Conservation (phyloP, 2,329 filamentous ascomycete species). For the Amylocarpus encephaloides region DNA sequence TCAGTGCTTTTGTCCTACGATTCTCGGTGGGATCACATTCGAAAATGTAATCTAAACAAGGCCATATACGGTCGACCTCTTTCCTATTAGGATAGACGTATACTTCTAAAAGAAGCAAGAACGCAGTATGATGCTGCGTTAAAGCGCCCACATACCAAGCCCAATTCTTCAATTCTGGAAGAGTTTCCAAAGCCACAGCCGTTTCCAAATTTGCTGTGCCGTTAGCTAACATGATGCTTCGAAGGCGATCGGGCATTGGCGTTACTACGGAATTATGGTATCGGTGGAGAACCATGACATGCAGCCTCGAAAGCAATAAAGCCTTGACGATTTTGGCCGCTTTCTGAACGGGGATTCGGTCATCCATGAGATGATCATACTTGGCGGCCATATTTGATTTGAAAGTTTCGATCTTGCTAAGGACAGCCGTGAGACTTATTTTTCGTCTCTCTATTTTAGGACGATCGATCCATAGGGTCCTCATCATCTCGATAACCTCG, state of each 20-base stretch:
- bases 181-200: constrained; percentile 47
- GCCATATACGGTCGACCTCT: constrained; percentile 62
- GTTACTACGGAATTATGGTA: constrained; percentile 44
- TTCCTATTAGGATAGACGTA: constrained; percentile 40
- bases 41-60: constrained; percentile 66
- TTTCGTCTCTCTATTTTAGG: constrained; percentile 56
- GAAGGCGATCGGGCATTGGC: constrained; percentile 54
- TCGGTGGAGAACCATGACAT: constrained; percentile 62
- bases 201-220: constrained; percentile 49
- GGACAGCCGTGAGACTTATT: constrained; percentile 54
- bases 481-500: constrained; percentile 67
- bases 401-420: constrained; percentile 65
- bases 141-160: constrained; percentile 66
- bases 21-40: constrained; percentile 47
- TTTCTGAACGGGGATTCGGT: constrained; percentile 52
- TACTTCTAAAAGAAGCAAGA: constrained; percentile 63
- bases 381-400: constrained; percentile 56
- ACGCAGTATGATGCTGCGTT: constrained; percentile 65
- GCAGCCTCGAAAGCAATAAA: constrained; percentile 55
- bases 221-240: constrained; percentile 56
- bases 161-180: constrained; percentile 50
- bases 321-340: constrained; percentile 59
- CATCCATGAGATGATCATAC: constrained; percentile 58
- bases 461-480: constrained; percentile 63
- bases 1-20: constrained; percentile 51